Evolutionary conservation across 176 grass and related monocot genomes (phyloP).

Genomic region (Musa beccarii): DNA sequence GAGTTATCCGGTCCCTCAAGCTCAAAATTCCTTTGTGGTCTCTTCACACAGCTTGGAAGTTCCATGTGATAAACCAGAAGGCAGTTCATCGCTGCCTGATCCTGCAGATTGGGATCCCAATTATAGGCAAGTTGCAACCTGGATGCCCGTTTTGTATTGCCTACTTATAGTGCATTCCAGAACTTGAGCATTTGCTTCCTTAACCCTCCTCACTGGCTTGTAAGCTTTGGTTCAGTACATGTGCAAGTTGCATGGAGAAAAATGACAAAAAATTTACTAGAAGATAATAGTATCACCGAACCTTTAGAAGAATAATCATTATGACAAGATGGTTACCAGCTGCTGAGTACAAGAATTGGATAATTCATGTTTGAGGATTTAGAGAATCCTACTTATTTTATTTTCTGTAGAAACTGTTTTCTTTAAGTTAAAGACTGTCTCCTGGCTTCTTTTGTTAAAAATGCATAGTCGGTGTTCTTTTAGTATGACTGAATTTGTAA

Average conservation of each 20-base stretch:
- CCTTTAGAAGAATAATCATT: neutral
- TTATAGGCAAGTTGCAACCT: slow-evolving; percentile 58
- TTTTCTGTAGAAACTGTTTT: neutral
- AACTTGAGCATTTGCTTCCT: neutral
- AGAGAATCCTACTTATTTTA: neutral
- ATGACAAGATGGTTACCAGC: neutral
- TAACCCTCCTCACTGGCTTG: neutral
- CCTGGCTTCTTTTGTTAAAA: too few relatives aligned
- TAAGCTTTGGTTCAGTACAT: neutral
- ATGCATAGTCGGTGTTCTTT: neutral
- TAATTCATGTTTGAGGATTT: neutral
- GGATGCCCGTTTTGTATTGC: neutral
- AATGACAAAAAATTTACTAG: neutral
- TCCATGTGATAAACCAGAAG: slow-evolving; percentile 41
- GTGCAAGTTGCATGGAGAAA: neutral
- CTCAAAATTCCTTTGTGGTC: slow-evolving; percentile 18
- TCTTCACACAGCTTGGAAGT: slow-evolving; percentile 28
- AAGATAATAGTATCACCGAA: neutral
- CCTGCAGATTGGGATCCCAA: slow-evolving; percentile 93
- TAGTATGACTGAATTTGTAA: neutral
- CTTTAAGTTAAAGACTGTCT: neutral
- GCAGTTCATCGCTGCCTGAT: slow-evolving; percentile 54
- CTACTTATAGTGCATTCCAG: neutral
- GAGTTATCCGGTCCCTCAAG: slow-evolving; percentile 34
- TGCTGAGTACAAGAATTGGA: neutral